Conservation (phyloP, 345 rosid species). For the Acer campestre region DNA sequence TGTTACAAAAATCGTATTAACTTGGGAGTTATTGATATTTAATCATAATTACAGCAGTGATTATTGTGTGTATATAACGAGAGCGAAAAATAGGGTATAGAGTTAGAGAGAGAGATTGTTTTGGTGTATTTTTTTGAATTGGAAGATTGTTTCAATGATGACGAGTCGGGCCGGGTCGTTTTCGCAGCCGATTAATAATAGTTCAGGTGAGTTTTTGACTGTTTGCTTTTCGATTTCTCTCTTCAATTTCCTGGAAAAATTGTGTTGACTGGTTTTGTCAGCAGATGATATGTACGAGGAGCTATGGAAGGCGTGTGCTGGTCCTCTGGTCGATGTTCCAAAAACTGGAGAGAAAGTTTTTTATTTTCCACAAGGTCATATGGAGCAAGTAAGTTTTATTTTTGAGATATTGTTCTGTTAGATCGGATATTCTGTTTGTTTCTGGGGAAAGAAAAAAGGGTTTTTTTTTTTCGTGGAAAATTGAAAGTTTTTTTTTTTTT, state of each 20-base stretch:
- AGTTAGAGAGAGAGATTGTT: background rate
- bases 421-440: constrained; percentile 23
- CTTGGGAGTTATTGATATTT: background rate
- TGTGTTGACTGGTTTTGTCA: constrained; percentile 21
- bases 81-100: constrained; percentile 6
- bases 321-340: constrained; percentile 82
- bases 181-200: constrained; percentile 31
- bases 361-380: constrained; percentile 96
- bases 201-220: constrained; percentile 25
- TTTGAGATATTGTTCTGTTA: background rate
- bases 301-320: constrained; percentile 90
- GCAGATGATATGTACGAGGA: constrained; percentile 60
- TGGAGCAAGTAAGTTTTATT: constrained; percentile 69
- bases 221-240: constrained; percentile 5
- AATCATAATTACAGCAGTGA: constrained; percentile 2
- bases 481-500: constrained; percentile 23
- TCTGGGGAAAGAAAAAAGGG: background rate
- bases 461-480: constrained; percentile 2
- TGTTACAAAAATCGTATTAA: constrained; percentile 8
- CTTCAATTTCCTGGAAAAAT: constrained; percentile 16
- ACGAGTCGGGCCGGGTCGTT: constrained; percentile 53
- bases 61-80: constrained; percentile 22
- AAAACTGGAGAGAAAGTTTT: constrained; percentile 56
- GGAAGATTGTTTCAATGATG: constrained; percentile 36
- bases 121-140: background rate